phyloP scores from a whole-genome alignment of 495 filamentous ascomycete genomes.

The Penicillium ochrochloron region DNA sequence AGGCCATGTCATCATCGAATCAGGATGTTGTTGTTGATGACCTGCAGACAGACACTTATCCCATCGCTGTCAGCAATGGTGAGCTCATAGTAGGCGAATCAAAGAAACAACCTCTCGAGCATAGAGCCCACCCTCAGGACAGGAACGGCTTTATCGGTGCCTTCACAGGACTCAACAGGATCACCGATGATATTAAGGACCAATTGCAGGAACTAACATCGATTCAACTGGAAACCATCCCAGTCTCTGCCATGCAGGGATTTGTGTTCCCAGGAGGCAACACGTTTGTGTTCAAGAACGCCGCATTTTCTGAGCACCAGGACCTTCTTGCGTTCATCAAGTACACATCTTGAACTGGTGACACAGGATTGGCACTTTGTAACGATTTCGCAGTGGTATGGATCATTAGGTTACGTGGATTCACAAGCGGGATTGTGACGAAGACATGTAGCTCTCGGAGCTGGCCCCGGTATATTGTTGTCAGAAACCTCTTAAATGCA shows the following conservation, averaged over 20 bases:
- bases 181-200: background rate
- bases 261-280: constrained; percentile 2
- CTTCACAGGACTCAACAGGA: background rate
- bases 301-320: background rate
- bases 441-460: no score
- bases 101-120: background rate
- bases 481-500: no score
- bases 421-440: background rate
- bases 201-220: background rate
- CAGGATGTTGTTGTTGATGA: background rate
- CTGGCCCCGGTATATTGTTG: no score
- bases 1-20: background rate
- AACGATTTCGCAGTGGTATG: background rate
- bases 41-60: background rate
- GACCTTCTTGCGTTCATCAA: constrained; percentile 1
- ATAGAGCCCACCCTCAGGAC: background rate
- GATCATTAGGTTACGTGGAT: background rate
- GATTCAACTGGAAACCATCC: background rate
- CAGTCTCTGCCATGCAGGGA: background rate
- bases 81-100: background rate
- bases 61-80: background rate
- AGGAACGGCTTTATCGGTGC: background rate
- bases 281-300: background rate
- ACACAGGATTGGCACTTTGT: background rate
- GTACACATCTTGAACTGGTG: background rate